Conservation (phyloP, 2,329 filamentous ascomycete genomes). For the Penicillium hesseltinei region DNA sequence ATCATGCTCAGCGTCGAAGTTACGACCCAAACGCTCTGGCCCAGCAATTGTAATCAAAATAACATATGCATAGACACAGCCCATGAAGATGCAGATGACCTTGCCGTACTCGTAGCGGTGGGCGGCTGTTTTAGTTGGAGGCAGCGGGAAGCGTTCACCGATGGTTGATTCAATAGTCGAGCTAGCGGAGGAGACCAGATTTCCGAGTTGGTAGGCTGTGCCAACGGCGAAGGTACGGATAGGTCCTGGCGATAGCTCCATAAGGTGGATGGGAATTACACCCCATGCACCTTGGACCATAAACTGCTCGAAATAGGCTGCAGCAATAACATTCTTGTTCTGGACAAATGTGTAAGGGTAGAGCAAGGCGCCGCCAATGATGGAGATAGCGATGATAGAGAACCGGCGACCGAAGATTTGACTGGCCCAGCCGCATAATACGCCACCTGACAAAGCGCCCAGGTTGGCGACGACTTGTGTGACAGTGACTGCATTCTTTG, state of each 20-base stretch:
- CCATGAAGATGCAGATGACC: conserved; percentile 91
- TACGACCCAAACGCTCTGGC: conserved; percentile 48
- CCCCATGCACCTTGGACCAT: conserved; percentile 76
- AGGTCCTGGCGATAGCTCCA: conserved; percentile 61
- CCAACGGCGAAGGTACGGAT: conserved; percentile 64
- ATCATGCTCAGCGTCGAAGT: conserved; percentile 50
- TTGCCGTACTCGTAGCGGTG: conserved; percentile 71
- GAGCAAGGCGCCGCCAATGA: conserved; percentile 70
- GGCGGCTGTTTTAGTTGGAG: conserved; percentile 50
- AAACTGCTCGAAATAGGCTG: conserved; percentile 82
- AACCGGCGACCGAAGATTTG: conserved; percentile 69
- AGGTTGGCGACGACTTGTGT: conserved; percentile 72
- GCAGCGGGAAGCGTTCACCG: conserved; percentile 71
- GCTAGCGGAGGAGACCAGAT: conserved; percentile 60
- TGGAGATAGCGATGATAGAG: conserved; percentile 63
- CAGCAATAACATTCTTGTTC: conserved; percentile 65
- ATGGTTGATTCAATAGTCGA: conserved; percentile 75
- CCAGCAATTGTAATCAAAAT: conserved; percentile 52
- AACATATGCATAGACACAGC: conserved; percentile 67
- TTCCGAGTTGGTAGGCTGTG: conserved; percentile 63
- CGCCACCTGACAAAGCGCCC: conserved; percentile 68
- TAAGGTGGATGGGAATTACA: conserved; percentile 68
- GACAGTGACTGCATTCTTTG: conserved; percentile 60
- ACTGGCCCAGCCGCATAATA: conserved; percentile 63
- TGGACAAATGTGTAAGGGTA: conserved; percentile 78